Conservation (phyloP, 225 moss, liverwort and hornwort species). For the Sphagnum tenellum region DNA sequence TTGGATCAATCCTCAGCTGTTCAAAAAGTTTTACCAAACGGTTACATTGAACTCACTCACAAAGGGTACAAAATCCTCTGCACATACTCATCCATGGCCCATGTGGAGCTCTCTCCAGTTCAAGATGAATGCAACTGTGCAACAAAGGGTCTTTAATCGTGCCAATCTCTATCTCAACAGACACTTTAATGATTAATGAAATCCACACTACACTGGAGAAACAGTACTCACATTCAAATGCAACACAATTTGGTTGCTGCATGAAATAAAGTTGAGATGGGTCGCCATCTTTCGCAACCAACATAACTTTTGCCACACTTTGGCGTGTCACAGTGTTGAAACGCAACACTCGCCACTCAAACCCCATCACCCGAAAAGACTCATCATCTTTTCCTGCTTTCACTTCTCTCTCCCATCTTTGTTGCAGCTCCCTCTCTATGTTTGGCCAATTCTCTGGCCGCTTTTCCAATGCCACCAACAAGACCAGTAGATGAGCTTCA, state of each 20-base stretch:
- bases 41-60: no score
- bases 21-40: not conserved
- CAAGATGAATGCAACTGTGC: no score
- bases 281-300: slow-evolving; percentile 20
- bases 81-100: no score
- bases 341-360: slow-evolving; percentile 91
- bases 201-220: no score
- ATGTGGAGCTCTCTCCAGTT: no score
- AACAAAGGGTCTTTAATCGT: no score
- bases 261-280: slow-evolving; percentile 45
- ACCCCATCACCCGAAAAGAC: slow-evolving; percentile 37
- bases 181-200: no score
- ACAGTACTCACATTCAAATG: slow-evolving; percentile 78
- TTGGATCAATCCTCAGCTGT: not conserved
- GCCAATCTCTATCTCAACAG: no score
- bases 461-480: slow-evolving; percentile 19
- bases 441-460: slow-evolving; percentile 30
- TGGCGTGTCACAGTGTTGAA: slow-evolving; percentile 81
- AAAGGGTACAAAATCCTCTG: no score
- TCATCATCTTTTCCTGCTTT: slow-evolving; percentile 9
- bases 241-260: slow-evolving; percentile 89
- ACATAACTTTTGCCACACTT: slow-evolving; percentile 90
- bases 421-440: slow-evolving; percentile 21
- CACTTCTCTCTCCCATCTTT: slow-evolving; percentile 17
- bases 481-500: slow-evolving; percentile 7